Evolutionary conservation across 2,329 filamentous ascomycete species (phyloP).

Genomic region (Cytospora piceicola): DNA sequence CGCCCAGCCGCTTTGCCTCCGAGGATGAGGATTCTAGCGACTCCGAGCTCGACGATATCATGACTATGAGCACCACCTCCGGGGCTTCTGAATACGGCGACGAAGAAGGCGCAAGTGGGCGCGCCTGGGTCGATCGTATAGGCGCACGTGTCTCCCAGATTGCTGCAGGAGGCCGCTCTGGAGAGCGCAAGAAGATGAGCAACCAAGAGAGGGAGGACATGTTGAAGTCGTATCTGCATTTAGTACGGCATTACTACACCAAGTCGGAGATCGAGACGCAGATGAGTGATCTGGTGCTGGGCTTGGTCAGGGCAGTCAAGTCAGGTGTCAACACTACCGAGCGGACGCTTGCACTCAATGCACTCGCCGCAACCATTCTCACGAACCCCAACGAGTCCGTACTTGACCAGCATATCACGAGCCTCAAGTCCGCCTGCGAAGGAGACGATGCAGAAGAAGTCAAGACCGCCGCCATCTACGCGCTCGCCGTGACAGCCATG

Average conservation of each 20-base stretch:
- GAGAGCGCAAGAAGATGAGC: slow-evolving; percentile 77
- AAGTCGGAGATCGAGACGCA: slow-evolving; percentile 63
- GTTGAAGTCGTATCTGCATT: slow-evolving; percentile 63
- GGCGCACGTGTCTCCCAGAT: slow-evolving; percentile 71
- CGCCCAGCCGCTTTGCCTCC: slow-evolving; percentile 64
- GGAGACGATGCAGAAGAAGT: slow-evolving; percentile 71
- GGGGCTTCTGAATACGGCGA: slow-evolving; percentile 71
- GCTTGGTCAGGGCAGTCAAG: slow-evolving; percentile 72
- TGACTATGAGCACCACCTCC: slow-evolving; percentile 49
- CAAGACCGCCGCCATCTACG: slow-evolving; percentile 74
- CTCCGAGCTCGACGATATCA: slow-evolving; percentile 55
- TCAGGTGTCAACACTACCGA: slow-evolving; percentile 71
- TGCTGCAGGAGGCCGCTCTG: slow-evolving; percentile 33
- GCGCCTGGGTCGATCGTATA: slow-evolving; percentile 65
- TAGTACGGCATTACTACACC: slow-evolving; percentile 71
- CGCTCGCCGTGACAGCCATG: slow-evolving; percentile 71
- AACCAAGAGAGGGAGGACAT: slow-evolving; percentile 69
- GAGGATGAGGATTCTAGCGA: slow-evolving; percentile 62
- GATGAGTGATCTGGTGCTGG: slow-evolving; percentile 63
- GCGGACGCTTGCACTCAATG: slow-evolving; percentile 70
- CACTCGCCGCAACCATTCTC: slow-evolving; percentile 71
- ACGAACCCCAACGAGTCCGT: slow-evolving; percentile 67
- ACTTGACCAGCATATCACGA: slow-evolving; percentile 63
- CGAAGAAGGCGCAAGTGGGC: slow-evolving; percentile 49
- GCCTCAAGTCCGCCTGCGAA: slow-evolving; percentile 65